Percentiles rank a stretch among this genome's conserved stretches.
These are phyloP conservation scores for Pseudopithomyces chartarum DNA, from an alignment of 2,329 filamentous ascomycete genomes.

Conservation along the genomic window DNA sequence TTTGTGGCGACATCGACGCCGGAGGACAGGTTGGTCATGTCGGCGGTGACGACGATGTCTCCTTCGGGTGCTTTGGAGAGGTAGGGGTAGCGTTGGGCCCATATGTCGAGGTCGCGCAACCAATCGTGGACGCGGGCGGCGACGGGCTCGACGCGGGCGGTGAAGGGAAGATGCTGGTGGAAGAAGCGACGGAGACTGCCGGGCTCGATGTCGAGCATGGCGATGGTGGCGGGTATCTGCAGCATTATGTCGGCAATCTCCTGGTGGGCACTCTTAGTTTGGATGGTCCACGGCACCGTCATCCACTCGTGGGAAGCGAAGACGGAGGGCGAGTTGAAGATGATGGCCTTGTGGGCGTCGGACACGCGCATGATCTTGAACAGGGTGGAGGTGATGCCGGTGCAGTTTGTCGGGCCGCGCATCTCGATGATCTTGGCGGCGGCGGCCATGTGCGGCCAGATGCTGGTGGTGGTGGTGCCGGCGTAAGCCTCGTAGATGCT, in stretches of 20 bases:
- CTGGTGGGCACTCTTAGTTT: constrained; percentile 31
- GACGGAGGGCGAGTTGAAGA: constrained; percentile 33
- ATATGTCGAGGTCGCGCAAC: constrained; percentile 21
- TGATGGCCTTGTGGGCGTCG: constrained; percentile 31
- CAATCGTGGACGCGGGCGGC: constrained; percentile 20
- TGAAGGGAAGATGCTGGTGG: constrained; percentile 10
- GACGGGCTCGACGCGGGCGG: constrained; percentile 12
- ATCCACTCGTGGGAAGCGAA: constrained; percentile 36
- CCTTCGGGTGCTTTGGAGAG: constrained; percentile 15
- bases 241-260: constrained; percentile 33
- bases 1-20: constrained; percentile 6
- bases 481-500: constrained; percentile 38
- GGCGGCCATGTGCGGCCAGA: constrained; percentile 35
- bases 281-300: constrained; percentile 31
- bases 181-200: constrained; percentile 30
- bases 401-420: constrained; percentile 35
- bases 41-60: constrained; percentile 9
- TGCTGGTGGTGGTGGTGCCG: constrained; percentile 32
- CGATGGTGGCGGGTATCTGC: constrained; percentile 29
- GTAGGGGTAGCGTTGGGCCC: constrained; percentile 27
- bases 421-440: constrained; percentile 37
- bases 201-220: constrained; percentile 13
- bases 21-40: constrained; percentile 15
- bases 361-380: constrained; percentile 37
- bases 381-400: constrained; percentile 26